A percentile compares a stretch with the other conserved stretches of the same genome.
phyloP scores from a whole-genome alignment of 305 asterid genomes.

The Stenogyne calaminthoides region DNA sequence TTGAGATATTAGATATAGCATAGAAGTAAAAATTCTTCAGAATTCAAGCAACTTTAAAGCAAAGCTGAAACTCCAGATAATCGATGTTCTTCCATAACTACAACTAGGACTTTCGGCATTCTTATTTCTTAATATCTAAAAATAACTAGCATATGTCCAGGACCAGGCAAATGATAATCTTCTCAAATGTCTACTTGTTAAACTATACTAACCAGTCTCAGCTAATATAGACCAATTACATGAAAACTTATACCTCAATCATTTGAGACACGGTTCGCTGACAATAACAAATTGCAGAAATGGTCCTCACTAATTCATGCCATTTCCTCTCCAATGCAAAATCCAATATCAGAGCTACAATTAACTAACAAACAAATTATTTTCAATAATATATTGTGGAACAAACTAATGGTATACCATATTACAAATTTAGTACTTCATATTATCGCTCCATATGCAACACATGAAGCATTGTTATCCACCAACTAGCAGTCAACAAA shows the following conservation, averaged over 20 bases:
- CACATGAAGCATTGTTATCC: neutral
- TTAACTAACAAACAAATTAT: neutral
- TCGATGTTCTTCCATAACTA: neutral
- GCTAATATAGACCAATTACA: neutral
- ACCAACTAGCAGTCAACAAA: neutral
- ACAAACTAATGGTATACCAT: neutral
- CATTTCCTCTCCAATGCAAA: neutral
- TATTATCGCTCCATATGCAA: neutral
- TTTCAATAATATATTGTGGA: neutral
- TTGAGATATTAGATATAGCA: neutral
- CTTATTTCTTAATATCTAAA: neutral
- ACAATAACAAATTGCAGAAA: neutral
- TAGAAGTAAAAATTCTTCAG: neutral
- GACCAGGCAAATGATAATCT: neutral
- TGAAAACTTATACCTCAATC: neutral
- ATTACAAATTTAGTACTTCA: neutral
- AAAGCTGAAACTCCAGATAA: neutral
- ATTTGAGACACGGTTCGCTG: neutral
- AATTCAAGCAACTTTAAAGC: neutral
- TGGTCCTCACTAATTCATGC: neutral
- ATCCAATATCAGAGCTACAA: neutral
- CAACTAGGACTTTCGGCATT: neutral
- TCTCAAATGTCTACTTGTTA: neutral
- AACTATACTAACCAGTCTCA: neutral
- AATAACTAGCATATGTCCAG: neutral